These are phyloP conservation scores for Pichia exigua DNA, from an alignment of 805 yeast genomes.

Conservation along the genomic window DNA sequence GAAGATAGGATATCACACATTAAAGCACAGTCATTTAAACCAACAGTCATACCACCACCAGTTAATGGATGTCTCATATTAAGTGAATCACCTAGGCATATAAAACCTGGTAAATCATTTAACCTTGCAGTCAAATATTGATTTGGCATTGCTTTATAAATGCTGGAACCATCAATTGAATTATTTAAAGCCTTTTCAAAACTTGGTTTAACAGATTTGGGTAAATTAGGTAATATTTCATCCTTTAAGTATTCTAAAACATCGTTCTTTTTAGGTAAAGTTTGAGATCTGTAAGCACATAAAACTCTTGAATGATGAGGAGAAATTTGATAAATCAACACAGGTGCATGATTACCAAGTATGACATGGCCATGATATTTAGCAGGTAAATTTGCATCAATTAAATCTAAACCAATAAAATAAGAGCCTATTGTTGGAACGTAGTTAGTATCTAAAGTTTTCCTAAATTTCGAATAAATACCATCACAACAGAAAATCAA, in stretches of 20 bases:
- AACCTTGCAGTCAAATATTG: constrained; percentile 76
- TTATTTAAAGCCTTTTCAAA: constrained; percentile 52
- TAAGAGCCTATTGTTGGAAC: constrained; percentile 71
- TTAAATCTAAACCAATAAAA: constrained; percentile 75
- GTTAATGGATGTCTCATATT: constrained; percentile 98
- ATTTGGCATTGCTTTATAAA: constrained; percentile 86
- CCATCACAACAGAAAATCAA: constrained; percentile 86
- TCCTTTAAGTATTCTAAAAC: constrained; percentile 51
- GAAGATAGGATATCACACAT: constrained; percentile 58
- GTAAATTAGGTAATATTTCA: constrained; percentile 62
- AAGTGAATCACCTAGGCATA: constrained; percentile 85
- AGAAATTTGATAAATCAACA: constrained; percentile 81
- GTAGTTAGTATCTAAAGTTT: constrained; percentile 51
- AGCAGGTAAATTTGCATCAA: constrained; percentile 67
- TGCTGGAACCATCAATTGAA: constrained; percentile 30
- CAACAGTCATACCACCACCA: constrained; percentile 99
- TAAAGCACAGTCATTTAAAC: constrained; percentile 73
- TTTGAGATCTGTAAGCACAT: constrained; percentile 73
- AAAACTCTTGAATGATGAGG: constrained; percentile 77
- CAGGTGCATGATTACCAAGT: constrained; percentile 79
- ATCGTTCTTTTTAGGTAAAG: constrained; percentile 57
- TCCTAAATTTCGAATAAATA: constrained; percentile 86
- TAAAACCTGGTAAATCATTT: constrained; percentile 65
- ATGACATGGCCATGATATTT: constrained; percentile 84
- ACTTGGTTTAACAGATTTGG: constrained; percentile 55